Percentiles rank a stretch among this genome's conserved stretches.
phyloP scores from a whole-genome alignment of 2,329 filamentous ascomycete genomes.

The Aureobasidium subglaciale region DNA sequence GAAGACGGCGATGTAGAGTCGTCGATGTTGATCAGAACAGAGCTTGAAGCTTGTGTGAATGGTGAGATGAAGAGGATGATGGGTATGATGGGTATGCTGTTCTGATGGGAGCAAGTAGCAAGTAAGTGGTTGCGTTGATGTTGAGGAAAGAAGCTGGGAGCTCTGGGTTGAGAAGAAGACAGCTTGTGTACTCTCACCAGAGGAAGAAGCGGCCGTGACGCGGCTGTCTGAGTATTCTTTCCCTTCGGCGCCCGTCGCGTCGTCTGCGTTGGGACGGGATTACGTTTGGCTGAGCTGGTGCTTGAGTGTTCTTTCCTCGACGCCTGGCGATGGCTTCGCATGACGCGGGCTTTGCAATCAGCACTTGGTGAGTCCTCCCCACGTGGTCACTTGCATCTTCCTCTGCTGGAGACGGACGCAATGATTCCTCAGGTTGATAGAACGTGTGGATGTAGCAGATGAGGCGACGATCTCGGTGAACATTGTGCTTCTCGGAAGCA shows the following conservation, averaged over 20 bases:
- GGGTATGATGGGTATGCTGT: neutral
- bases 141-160: neutral
- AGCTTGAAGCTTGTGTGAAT: neutral
- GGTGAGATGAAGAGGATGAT: neutral
- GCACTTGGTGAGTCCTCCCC: neutral
- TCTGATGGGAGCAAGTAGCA: neutral
- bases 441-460: too few relatives aligned
- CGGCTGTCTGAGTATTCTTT: neutral
- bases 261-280: neutral
- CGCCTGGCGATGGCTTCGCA: neutral
- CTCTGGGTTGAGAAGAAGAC: neutral
- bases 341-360: neutral
- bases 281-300: neutral
- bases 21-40: too few relatives aligned
- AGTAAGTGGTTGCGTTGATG: neutral
- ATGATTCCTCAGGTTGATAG: too few relatives aligned
- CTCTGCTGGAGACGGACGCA: too few relatives aligned
- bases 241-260: neutral
- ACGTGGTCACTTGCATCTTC: neutral
- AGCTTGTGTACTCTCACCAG: neutral
- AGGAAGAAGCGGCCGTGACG: neutral
- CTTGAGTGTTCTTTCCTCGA: neutral
- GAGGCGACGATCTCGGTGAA: too few relatives aligned
- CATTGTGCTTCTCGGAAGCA: too few relatives aligned
- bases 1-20: neutral